Percentiles rank a stretch among this genome's conserved stretches.
phyloP scores from a whole-genome alignment of 345 rosid species.

The Lenwebbia sp. region DNA sequence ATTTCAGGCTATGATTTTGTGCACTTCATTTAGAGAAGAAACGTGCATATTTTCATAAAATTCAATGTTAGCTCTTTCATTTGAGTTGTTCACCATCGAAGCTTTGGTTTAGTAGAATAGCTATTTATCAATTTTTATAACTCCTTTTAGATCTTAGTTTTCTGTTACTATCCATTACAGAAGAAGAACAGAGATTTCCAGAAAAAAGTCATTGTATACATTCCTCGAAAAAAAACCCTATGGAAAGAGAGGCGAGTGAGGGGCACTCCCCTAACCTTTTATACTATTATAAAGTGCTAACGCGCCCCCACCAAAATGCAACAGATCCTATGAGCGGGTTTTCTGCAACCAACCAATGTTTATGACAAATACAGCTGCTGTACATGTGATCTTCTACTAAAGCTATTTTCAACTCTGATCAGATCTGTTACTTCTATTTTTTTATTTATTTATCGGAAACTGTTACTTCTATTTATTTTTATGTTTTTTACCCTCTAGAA shows the following conservation, averaged over 20 bases:
- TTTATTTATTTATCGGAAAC: neutral
- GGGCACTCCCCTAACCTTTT: too few species aligned
- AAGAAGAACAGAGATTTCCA: neutral
- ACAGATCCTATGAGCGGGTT: neutral
- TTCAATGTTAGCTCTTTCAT: neutral
- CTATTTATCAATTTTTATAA: neutral
- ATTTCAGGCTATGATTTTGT: neutral
- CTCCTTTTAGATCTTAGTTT: neutral
- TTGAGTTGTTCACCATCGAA: neutral
- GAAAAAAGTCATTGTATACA: neutral
- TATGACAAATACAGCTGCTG: neutral
- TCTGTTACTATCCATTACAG: neutral
- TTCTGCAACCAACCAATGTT: neutral
- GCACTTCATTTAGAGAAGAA: neutral
- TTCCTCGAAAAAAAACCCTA: too few species aligned
- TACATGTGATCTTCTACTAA: neutral
- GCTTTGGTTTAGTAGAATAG: neutral
- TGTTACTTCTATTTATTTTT: neutral
- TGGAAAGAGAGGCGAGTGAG: too few species aligned
- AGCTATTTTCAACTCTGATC: neutral
- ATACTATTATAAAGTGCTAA: too few species aligned
- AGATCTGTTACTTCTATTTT: neutral
- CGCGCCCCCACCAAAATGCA: neutral
- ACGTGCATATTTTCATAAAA: neutral
- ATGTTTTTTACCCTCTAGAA: neutral